Base-by-base conservation (phyloP, 139 green algal species). In the Pedinophyceae sp. region DNA sequence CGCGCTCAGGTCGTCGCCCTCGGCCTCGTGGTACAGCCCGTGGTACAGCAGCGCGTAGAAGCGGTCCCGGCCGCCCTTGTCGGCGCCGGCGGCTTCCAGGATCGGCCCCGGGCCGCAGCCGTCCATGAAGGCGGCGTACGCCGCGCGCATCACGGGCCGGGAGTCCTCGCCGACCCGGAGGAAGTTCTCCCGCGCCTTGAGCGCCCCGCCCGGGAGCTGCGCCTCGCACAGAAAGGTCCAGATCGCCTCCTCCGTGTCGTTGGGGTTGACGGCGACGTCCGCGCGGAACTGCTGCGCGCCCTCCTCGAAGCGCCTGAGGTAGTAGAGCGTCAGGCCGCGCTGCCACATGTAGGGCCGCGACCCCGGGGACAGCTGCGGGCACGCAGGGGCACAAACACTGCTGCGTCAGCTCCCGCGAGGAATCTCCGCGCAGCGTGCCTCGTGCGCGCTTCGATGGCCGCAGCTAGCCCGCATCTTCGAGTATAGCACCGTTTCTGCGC, bases 231-330 rank as follows among this genome's bases (percentile, higher is more conserved):
- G 57, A 59, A 89, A 93, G 1, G 77, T 68, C 85, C 81, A 89
- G 48, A 84, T 85, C 30, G 70, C 52, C 67, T 95, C 86, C 59
- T 89, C 79, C 0, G 86, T 93, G 73, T 95, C 86, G 51, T 86
- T 89, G 3, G 86, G 82, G 69, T 95, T 95, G 3, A 93, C 87
- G 1, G 72, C 75, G 34, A 95, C 82, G 52, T 88, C 81, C 30
- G 70, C 61, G 2, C 76, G 50, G 57, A 83, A 86, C 72, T 92
- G 82, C 50, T 70, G 59, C 2, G 75, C 77, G 2, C 47, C 79
- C 53, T 83, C 76, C 39, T 74, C 25, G 27, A 57, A 81, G 15
- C 51, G 29, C 2, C 56, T 61, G n/a, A 77, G 22, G 58, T 90
- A 90, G 68, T 89, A 93, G 23, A 88, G 67, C 2, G 63, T 65